phyloP scores from a whole-genome alignment of 805 yeast genomes.

The Dipodascus geniculatus region DNA sequence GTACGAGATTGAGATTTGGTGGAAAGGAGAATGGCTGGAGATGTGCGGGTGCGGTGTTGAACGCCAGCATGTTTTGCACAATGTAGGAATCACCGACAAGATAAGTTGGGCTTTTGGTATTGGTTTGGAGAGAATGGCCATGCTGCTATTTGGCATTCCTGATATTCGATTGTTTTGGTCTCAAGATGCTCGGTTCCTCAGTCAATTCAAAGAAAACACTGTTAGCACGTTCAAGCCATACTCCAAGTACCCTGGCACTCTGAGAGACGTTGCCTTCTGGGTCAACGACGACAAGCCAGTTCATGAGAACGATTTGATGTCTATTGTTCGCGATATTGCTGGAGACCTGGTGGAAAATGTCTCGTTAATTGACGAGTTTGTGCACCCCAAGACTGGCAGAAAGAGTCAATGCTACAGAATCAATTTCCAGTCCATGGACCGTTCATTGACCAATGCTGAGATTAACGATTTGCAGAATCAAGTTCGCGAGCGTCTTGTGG shows the following conservation, averaged over 20 bases:
- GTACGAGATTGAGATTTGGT: constrained; percentile 97
- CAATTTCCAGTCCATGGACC: constrained; percentile 91
- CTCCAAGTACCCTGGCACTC: constrained; percentile 81
- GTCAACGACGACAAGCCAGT: constrained; percentile 36
- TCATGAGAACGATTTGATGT: constrained; percentile 91
- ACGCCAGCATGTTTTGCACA: constrained; percentile 59
- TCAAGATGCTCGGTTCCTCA: constrained; percentile 57
- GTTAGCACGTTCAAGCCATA: constrained; percentile 74
- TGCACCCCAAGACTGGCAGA: constrained; percentile 69
- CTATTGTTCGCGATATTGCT: constrained; percentile 66
- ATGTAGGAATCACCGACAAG: constrained; percentile 50
- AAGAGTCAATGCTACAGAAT: constrained; percentile 80
- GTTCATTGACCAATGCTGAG: constrained; percentile 77
- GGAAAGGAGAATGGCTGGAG: constrained; percentile 98
- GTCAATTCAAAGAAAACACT: constrained; percentile 55
- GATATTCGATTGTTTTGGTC: constrained; percentile 94
- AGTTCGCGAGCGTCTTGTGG: constrained; percentile 47
- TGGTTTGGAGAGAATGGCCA: constrained; percentile 90
- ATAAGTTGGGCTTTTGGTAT: constrained; percentile 98
- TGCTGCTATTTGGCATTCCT: constrained; percentile 90
- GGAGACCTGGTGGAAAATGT: constrained; percentile 89
- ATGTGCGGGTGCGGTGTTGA: constrained; percentile 95
- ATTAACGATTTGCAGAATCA: constrained; percentile 59
- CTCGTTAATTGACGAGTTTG: constrained; percentile 63
- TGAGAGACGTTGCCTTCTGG: constrained; percentile 91